A percentile compares a stretch with the other conserved stretches of the same genome.
These are phyloP conservation scores for Clavispora santaluciae DNA, from an alignment of 805 yeast species.

Conservation along the genomic window DNA sequence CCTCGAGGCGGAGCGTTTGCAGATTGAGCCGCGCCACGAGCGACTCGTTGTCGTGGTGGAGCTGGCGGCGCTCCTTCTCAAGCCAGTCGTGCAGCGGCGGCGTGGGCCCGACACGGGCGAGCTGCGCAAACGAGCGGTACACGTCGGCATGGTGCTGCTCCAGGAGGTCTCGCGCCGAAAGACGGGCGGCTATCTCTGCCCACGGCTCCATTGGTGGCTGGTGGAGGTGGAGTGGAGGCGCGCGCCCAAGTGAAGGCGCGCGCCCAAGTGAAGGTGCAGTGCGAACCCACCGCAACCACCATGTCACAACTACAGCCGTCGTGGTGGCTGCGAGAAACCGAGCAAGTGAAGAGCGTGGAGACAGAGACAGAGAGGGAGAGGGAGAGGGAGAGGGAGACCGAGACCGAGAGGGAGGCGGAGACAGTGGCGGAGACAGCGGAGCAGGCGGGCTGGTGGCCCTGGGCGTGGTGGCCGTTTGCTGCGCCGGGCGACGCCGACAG, in stretches of 20 bases:
- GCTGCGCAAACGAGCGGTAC: conserved; percentile 30
- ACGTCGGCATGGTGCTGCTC: conserved; percentile 29
- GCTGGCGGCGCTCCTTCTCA: conserved; percentile 16
- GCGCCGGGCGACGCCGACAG: conserved; percentile 9
- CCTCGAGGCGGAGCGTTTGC: conserved; percentile 23
- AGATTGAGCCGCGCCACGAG: conserved; percentile 21
- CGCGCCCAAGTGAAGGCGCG: too few relatives aligned
- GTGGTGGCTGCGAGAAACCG: conserved; percentile 1
- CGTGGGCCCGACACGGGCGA: conserved; percentile 15
- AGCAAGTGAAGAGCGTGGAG: background rate
- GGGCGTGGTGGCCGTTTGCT: conserved; percentile 2
- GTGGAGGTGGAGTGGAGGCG: background rate
- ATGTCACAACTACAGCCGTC: background rate
- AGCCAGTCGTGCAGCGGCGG: conserved; percentile 7
- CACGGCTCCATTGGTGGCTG: conserved; percentile 13
- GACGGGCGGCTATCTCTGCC: conserved; percentile 21
- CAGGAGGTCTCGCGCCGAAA: conserved; percentile 26
- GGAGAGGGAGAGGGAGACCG: too few relatives aligned
- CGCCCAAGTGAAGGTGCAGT: too few relatives aligned
- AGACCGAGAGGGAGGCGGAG: too few relatives aligned
- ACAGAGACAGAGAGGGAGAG: too few relatives aligned
- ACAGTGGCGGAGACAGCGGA: too few relatives aligned
- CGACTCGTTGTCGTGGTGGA: conserved; percentile 18
- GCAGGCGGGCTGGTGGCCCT: background rate
- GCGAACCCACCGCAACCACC: background rate